Evolutionary conservation across 2,329 filamentous ascomycete genomes (phyloP), one percentile per base, ranked within the genome.

Genomic region (Pseudocercospora pini-densiflorae): DNA sequence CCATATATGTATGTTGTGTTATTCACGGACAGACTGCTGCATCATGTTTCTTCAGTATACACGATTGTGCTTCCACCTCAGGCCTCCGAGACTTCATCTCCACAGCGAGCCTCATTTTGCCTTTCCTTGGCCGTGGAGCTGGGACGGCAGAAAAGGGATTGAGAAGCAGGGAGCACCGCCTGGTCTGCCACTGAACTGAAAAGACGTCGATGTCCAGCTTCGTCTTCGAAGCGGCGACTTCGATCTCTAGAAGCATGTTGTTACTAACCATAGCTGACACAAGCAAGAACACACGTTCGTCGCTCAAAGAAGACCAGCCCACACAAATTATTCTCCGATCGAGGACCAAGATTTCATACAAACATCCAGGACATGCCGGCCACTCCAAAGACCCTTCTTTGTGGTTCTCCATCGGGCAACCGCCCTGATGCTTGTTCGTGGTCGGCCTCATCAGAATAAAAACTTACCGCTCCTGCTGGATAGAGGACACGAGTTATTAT

Each of bases 31-130:
- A 51, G 4, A 14, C 19, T 49, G 45, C 45, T n/a, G 45, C 45
- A 49, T 49, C 2, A n/a, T 4, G 7, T 23, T 16, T 16, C 9
- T 33, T 5, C 33, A 12, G 5, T 10, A 33, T 12, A 10, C 31
- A 36, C 10, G 3, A 12, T 5, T 10, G 12, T 36, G 14, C 33
- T 36, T 16, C 16, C 33, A 10, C 40, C 6, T 43, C 16, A 43
- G 16, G 16, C 40, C 40, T 43, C 47, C 47, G 24, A 27, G 6
- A 31, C 16, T 55, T 55, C 24, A 55, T 55, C 51, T 55, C 51
- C 51, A 55, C 51, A 29, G 51, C 51, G 24, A 55, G 51, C 51
- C 51, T 55, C 51, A 27, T 27, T 55, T 27, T 55, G 27, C 51
- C 51, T 55, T 55, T 55, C 51, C 51, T 27, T 33, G 27, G 51